Evolutionary conservation across 331 rosid genomes (phyloP).

Genomic region (Arachis monticola): DNA sequence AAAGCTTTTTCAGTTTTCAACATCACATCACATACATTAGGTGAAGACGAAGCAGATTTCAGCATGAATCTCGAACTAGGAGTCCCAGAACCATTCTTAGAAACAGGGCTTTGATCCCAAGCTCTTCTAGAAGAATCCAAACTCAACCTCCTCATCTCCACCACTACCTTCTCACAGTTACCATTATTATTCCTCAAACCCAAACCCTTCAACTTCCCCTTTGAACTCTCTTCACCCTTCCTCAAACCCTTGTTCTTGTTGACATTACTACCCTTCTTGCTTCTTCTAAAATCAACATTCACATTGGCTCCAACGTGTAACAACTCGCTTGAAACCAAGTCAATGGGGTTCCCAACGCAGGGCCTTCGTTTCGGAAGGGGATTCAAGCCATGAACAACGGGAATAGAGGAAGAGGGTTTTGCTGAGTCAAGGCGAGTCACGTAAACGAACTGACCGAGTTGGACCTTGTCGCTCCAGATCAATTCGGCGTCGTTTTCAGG

Average conservation of each 20-base stretch:
- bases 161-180: conserved; percentile 24
- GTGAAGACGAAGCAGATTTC: conserved; percentile 41
- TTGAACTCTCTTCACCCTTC: conserved; percentile 2
- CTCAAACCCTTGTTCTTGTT: neutral
- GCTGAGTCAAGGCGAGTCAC: conserved; percentile 59
- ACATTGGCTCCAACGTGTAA: conserved; percentile 19
- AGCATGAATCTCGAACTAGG: conserved; percentile 34
- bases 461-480: conserved; percentile 61
- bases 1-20: neutral
- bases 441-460: conserved; percentile 76
- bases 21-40: conserved; percentile 34
- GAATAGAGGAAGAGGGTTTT: conserved; percentile 40
- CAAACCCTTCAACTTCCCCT: conserved; percentile 4
- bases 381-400: conserved; percentile 63
- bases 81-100: conserved; percentile 18
- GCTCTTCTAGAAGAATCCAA: conserved; percentile 71
- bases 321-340: conserved; percentile 57
- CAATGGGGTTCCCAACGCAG: conserved; percentile 65
- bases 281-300: conserved; percentile 16
- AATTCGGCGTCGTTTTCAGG: conserved; percentile 59
- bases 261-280: conserved; percentile 9
- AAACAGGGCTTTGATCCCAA: conserved; percentile 53
- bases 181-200: neutral
- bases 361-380: conserved; percentile 62
- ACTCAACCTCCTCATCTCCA: conserved; percentile 66